Evolutionary conservation across 176 grass and related monocot species (phyloP).

Genomic region (Zizania latifolia): DNA sequence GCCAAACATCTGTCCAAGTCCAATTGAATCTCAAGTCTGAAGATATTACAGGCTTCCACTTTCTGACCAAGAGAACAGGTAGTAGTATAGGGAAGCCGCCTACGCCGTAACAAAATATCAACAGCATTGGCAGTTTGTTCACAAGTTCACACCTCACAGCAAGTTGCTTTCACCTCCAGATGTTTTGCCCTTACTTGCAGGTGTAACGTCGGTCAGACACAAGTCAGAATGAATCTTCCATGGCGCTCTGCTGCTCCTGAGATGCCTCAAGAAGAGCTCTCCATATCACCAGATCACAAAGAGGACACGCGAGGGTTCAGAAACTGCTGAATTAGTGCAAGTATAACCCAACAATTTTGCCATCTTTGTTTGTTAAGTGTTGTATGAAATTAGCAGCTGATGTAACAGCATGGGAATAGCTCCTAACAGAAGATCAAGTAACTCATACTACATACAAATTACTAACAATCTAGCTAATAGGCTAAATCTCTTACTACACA

Average conservation of each 20-base stretch:
- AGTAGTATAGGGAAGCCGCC: neutral
- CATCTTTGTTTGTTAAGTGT: neutral
- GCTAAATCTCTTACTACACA: neutral
- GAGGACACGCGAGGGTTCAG: neutral
- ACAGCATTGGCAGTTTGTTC: neutral
- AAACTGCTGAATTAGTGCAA: neutral
- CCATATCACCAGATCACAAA: neutral
- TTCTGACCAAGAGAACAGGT: neutral
- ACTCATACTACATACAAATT: neutral
- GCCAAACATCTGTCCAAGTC: neutral
- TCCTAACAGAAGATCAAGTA: neutral
- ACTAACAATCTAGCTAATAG: slow-evolving; percentile 9
- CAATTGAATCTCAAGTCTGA: neutral
- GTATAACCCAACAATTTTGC: neutral
- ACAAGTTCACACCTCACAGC: neutral
- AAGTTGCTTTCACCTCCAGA: neutral
- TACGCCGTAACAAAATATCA: neutral
- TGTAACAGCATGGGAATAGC: neutral
- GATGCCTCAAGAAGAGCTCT: neutral
- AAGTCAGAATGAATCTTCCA: neutral
- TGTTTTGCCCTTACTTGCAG: neutral
- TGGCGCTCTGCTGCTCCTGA: neutral
- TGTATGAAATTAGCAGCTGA: neutral
- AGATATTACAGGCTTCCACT: neutral
- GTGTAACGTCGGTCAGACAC: neutral